A percentile compares a stretch with the other conserved stretches of the same genome.
phyloP scores from a whole-genome alignment of 2,329 filamentous ascomycete species.

The Fusarium decemcellulare region DNA sequence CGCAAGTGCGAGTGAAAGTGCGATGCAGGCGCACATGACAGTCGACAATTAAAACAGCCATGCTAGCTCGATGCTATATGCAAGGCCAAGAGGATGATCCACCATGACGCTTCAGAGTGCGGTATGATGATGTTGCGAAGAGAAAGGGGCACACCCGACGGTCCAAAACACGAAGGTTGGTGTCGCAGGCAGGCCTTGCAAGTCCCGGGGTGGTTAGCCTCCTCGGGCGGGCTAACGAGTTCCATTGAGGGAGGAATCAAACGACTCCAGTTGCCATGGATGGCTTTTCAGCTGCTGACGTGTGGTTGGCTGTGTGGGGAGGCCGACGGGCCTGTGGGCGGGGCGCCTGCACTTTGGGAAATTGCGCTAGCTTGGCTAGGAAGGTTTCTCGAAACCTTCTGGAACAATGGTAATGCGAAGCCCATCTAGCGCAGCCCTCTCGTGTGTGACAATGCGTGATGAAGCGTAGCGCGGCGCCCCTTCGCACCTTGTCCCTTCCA shows the following conservation, averaged over 20 bases:
- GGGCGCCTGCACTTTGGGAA: slow-evolving; percentile 45
- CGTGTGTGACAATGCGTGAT: slow-evolving; percentile 30
- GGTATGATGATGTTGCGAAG: slow-evolving; percentile 12
- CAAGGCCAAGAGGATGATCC: slow-evolving; percentile 18
- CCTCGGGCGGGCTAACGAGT: slow-evolving; percentile 24
- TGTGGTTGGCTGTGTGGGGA: slow-evolving; percentile 48
- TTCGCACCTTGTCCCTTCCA: slow-evolving; percentile 31
- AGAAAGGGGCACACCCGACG: slow-evolving; percentile 28
- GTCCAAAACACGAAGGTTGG: slow-evolving; percentile 22
- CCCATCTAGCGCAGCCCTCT: slow-evolving; percentile 30
- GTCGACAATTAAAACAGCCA: slow-evolving; percentile 28
- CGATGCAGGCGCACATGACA: slow-evolving; percentile 31
- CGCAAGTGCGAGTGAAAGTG: slow-evolving; percentile 15
- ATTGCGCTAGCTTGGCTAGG: slow-evolving; percentile 50
- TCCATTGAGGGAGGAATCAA: slow-evolving; percentile 16
- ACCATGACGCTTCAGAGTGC: slow-evolving; percentile 29
- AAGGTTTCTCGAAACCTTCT: slow-evolving; percentile 56
- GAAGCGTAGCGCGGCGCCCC: slow-evolving; percentile 41
- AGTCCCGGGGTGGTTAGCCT: background rate
- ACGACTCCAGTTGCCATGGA: slow-evolving; percentile 5
- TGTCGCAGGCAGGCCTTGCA: slow-evolving; percentile 25
- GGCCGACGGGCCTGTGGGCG: slow-evolving; percentile 34
- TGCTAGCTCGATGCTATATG: slow-evolving; percentile 5
- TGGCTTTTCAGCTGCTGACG: slow-evolving; percentile 14
- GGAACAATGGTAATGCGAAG: slow-evolving; percentile 41